These are phyloP conservation scores for Begonia loranthoides DNA, from an alignment of 306 rosid species.

Conservation along the genomic window DNA sequence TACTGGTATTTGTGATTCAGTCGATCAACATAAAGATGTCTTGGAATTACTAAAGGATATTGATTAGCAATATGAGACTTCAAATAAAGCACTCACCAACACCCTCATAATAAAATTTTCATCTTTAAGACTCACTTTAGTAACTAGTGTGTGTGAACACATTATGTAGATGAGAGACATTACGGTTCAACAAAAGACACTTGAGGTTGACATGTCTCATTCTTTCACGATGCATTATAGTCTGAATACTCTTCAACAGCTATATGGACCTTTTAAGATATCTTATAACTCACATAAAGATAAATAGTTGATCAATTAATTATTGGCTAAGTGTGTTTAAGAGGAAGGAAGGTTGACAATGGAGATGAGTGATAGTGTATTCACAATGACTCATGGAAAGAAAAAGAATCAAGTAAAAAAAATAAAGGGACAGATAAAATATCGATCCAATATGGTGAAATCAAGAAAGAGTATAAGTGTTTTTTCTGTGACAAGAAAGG, in stretches of 20 bases:
- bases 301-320: slow-evolving; percentile 6
- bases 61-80: slow-evolving; percentile 2
- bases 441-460: neutral
- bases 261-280: too few species aligned
- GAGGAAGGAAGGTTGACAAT: slow-evolving; percentile 4
- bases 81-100: too few species aligned
- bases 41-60: slow-evolving; percentile 3
- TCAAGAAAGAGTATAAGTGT: neutral
- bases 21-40: neutral
- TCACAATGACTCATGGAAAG: neutral
- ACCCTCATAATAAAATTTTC: too few species aligned
- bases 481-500: slow-evolving; percentile 6
- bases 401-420: neutral
- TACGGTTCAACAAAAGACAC: neutral
- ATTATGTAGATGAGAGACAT: too few species aligned
- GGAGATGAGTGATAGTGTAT: neutral
- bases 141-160: too few species aligned
- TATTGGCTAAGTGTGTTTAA: slow-evolving; percentile 5
- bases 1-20: neutral
- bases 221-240: slow-evolving; percentile 4
- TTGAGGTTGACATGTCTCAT: slow-evolving; percentile 1
- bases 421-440: neutral
- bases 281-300: slow-evolving; percentile 7
- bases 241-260: neutral
- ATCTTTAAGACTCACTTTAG: too few species aligned